Evolutionary conservation across 2,329 filamentous ascomycete genomes (phyloP), one percentile per base, ranked within the genome.

Genomic region (Drechslera avenae): DNA sequence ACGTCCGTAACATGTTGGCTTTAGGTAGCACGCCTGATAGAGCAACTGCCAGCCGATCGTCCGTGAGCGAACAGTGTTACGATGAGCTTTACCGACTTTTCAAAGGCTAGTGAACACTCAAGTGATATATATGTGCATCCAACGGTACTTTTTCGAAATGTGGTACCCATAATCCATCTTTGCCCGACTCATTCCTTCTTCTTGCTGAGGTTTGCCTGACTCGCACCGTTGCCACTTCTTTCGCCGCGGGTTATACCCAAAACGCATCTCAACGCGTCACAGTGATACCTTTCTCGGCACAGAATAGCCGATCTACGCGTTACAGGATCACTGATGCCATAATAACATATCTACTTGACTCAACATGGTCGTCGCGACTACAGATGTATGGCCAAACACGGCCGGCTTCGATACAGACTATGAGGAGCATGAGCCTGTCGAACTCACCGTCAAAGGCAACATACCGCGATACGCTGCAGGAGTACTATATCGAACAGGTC

Each of bases 401-500:
- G 40, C 54, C 14, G 67, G 69, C 2, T 91, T 91, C 62, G 82
- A 89, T 49, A 83, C 80, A 14, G 77, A 87, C 34, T 83, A 83
- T 10, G 86, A 91, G 62, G 82, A 89, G 57, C 80, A 80, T 3
- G 81, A 81, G 0, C 87, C 89, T 0, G 75, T 91, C 3, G 77
- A 85, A 40, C 79, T 93, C 10, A 63, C 66, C 0, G 79, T 93
- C 4, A 78, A 76, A 31, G 90, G 90, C 9, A 70, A 71, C 0
- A 90, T 94, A 42, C 90, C 90, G 1, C 51, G 77, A 1, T 92
- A 88, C 78, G 84, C 84, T 3, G 85, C 87, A 2, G 90, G 90
- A 1, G 79, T 82, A 1, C 78, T 94, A 0, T 93, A 59, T 34
- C 53, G 58, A 6, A 91, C 87, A 0, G 90, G 90, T 0, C 88